Base-by-base conservation (phyloP, 1,284 basidiomycete genomes). In the Agroathelia rolfsii region DNA sequence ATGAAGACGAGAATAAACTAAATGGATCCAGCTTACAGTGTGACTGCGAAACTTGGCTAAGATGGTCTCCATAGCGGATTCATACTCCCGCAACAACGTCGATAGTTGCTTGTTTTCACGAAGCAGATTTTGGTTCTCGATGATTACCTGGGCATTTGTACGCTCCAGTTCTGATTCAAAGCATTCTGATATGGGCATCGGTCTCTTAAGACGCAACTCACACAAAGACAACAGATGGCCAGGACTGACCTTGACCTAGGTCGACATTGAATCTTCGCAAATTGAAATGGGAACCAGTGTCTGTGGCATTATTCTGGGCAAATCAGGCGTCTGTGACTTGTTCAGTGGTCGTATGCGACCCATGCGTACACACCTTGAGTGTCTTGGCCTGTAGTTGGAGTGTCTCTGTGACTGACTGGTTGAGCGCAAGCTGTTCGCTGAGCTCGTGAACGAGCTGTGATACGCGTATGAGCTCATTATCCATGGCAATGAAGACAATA, bases 21-120 rank as follows among this genome's bases (percentile, higher is more conserved):
- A 28, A 6, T 3, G 17, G 27, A 26, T 26, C 18, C 28, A 26
- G 11, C 89, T 51, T 52, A 95, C 92, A 12, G 90, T 77, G 49
- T 96, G 85, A 41, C 81, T 82, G 33, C 93, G 73, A 55, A 97
- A 97, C 60, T 96, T 96, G 38, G 76, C 64, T 95, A 98, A 97
- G 52, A 98, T 85, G 21, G 80, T 90, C 51, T 97, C 93, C 59
- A 98, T 72, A 1, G 93, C 96, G 40, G 72, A 69, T 55, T 98
- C 94, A 53, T 95, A 94, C 57, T 98, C 95, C 47, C 92, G 92
- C 37, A 98, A 62, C 16, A 98, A 64, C 16, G 74, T 53, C 38
- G 82, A 83, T 18, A 97, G 70, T 53, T 96, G 90, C 55, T 87
- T 90, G 63, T 97, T 96, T 58, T 98, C 94, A 44, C 96, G 82